Conservation (phyloP, 2,329 filamentous ascomycete genomes). For the Bimuria novae-zelandiae region DNA sequence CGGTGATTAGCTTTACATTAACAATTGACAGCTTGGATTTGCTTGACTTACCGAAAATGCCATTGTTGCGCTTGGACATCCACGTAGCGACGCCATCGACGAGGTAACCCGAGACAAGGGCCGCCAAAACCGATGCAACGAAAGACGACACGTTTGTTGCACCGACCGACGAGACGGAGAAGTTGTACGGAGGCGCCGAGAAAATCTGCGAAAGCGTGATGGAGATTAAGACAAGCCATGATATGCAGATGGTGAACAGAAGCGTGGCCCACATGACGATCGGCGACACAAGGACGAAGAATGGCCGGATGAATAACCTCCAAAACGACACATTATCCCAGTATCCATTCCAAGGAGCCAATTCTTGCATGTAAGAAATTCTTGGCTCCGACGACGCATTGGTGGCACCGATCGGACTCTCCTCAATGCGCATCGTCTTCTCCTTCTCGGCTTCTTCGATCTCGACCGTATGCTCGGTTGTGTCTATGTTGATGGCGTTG, state of each 20-base stretch:
- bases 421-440: slow-evolving; percentile 15
- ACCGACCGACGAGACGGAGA: slow-evolving; percentile 27
- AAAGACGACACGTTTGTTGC: slow-evolving; percentile 32
- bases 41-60: slow-evolving; percentile 25
- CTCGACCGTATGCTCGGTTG: slow-evolving; percentile 16
- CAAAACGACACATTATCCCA: slow-evolving; percentile 28
- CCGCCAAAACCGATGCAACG: slow-evolving; percentile 26
- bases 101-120: slow-evolving; percentile 21
- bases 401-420: neutral
- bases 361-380: slow-evolving; percentile 14
- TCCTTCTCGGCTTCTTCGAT: slow-evolving; percentile 15
- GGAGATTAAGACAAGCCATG: slow-evolving; percentile 33
- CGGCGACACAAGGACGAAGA: slow-evolving; percentile 22
- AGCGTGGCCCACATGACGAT: slow-evolving; percentile 31
- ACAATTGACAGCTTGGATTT: neutral
- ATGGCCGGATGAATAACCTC: slow-evolving; percentile 26
- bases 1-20: neutral
- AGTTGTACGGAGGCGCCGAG: slow-evolving; percentile 30
- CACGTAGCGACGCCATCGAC: slow-evolving; percentile 29
- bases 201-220: slow-evolving; percentile 34
- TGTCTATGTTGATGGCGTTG: slow-evolving; percentile 25
- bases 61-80: slow-evolving; percentile 29
- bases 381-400: slow-evolving; percentile 5
- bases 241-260: slow-evolving; percentile 31
- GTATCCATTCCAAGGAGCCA: slow-evolving; percentile 25